Conservation (phyloP, 495 filamentous ascomycete genomes). For the Staphylotrichum longicolle region DNA sequence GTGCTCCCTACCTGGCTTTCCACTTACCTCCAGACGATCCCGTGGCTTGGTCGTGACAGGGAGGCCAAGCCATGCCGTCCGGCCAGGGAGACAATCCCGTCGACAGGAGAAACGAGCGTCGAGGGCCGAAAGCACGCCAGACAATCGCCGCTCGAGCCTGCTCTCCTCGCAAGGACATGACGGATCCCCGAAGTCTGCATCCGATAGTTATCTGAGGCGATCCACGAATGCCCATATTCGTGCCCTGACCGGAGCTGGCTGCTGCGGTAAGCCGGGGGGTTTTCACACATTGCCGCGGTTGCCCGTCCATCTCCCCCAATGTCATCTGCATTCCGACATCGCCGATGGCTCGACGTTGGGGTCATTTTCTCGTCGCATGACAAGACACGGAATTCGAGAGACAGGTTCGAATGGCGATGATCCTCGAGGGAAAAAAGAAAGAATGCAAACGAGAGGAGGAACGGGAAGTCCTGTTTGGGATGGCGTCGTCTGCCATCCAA, state of each 20-base stretch:
- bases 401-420: background rate
- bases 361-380: no score
- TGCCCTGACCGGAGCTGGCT: background rate
- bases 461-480: background rate
- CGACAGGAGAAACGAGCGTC: no score
- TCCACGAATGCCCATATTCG: background rate
- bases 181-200: background rate
- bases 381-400: background rate
- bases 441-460: background rate
- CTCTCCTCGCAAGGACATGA: background rate
- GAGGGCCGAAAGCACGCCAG: background rate
- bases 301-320: background rate
- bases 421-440: background rate
- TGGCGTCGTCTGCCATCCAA: background rate
- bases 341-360: background rate
- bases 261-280: constrained; percentile 6
- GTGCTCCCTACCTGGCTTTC: no score
- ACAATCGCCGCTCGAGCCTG: constrained; percentile 1
- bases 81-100: no score
- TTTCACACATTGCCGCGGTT: background rate
- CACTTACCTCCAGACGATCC: constrained; percentile 3
- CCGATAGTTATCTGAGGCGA: background rate
- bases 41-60: background rate
- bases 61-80: background rate
- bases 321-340: background rate